Conservation (phyloP, 163 green algal genomes). For the Scenedesmus sp. region DNA sequence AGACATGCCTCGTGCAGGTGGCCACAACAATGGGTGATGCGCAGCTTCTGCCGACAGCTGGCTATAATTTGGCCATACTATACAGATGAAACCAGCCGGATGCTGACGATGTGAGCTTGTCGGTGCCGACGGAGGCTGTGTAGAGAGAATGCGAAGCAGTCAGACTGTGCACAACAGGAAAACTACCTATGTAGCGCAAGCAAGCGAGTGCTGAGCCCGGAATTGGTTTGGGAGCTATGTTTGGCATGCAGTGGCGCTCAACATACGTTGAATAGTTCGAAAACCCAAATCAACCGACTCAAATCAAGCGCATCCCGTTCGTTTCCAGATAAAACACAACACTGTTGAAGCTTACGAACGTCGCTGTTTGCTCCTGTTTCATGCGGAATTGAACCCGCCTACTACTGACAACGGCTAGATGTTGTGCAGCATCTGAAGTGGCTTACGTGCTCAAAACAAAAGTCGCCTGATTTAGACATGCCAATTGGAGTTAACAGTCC, state of each 20-base stretch:
- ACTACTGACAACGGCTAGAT: not conserved
- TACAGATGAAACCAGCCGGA: not conserved
- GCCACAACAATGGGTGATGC: not conserved
- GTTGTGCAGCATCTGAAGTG: not conserved
- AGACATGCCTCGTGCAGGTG: not conserved
- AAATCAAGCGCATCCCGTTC: not conserved
- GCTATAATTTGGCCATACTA: not conserved
- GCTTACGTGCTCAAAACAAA: no score
- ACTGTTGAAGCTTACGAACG: not conserved
- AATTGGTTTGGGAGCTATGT: not conserved
- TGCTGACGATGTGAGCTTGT: not conserved
- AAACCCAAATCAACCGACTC: slow-evolving; percentile 7
- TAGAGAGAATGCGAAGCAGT: not conserved
- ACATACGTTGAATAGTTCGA: slow-evolving; percentile 3
- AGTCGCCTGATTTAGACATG: no score
- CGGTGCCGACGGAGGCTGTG: not conserved
- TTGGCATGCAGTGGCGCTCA: not conserved
- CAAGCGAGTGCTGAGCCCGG: not conserved
- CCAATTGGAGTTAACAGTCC: no score
- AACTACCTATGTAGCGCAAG: not conserved
- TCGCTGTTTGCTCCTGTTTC: not conserved
- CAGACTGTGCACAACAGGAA: not conserved
- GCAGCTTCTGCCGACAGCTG: not conserved
- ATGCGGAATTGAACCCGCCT: not conserved
- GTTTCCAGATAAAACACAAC: not conserved